Base-by-base conservation (phyloP, 805 yeast species). In the Candida silvicultrix region DNA sequence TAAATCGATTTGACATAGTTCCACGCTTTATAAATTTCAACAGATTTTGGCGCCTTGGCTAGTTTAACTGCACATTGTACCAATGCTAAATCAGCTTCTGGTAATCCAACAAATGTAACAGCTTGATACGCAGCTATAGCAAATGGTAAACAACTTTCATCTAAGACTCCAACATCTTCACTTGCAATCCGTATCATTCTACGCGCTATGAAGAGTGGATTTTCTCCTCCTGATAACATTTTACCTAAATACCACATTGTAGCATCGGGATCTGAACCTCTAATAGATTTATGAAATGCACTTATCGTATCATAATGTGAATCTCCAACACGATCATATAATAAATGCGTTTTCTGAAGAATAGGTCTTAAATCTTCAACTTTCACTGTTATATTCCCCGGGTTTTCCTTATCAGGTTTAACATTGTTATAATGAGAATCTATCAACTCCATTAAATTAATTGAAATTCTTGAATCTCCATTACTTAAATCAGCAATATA, bases 41-140 rank as follows among this genome's bases (percentile, higher is more conserved):
- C 89, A 10, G 95, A 85, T 63, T 94, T 94, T 0, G 81, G 80
- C 0, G 97, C 95, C 45, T 79, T 67, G 0, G 97, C 95, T 21
- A 94, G 68, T 54, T 90, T 86, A n/a, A 85, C 89, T 1, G 95
- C 90, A 64, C 97, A 89, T 55, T 94, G 98, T 0, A 89, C 98
- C 38, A 94, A 66, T 7, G 89, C 81, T 21, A 87, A 72, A 60
- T 90, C 96, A 2, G 94, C 92, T 58, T 94, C 99, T 0, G 99
- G 99, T 75, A 94, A 71, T 0, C 99, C 99, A 19, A 94, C 76
- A 63, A 85, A 86, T 67, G 88, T 89, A 3, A 87, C 83, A 0
- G 97, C 89, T 38, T 88, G 87, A 62, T 86, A 87, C 0, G 95
- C 78, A 0, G 97, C 81, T 3, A 85, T 74, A 1, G 96, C 94